A percentile compares a stretch with the other conserved stretches of the same genome.
phyloP scores from a whole-genome alignment of 306 rosid genomes.

The Citrullus amarus region DNA sequence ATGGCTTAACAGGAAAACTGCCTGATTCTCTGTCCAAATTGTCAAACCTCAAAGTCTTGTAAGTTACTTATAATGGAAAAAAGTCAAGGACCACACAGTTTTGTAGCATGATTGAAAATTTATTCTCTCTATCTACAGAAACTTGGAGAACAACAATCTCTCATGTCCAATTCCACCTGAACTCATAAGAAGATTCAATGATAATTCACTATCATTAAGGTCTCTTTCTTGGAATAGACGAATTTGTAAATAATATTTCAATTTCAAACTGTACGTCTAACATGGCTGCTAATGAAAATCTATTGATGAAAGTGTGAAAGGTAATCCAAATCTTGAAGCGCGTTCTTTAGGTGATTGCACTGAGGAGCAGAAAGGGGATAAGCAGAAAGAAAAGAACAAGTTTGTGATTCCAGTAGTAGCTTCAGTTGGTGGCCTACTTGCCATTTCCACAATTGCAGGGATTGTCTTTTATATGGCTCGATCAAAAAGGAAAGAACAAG shows the following conservation, averaged over 20 bases:
- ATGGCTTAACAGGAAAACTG: conserved; percentile 26
- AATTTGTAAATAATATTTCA: background rate
- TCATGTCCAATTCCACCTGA: conserved; percentile 23
- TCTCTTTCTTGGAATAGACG: conserved; percentile 7
- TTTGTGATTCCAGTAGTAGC: conserved; percentile 30
- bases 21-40: conserved; percentile 26
- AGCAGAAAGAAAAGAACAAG: background rate
- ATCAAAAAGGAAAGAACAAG: conserved; percentile 15
- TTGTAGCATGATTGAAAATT: too few species aligned
- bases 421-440: conserved; percentile 34
- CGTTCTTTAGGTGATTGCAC: background rate
- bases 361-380: background rate
- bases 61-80: conserved; percentile 11
- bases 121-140: conserved; percentile 11
- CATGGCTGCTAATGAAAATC: background rate
- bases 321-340: conserved; percentile 16
- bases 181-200: conserved; percentile 17
- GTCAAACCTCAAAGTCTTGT: conserved; percentile 28
- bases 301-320: conserved; percentile 14
- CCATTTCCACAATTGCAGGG: conserved; percentile 13
- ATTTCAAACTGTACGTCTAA: background rate
- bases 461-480: conserved; percentile 10
- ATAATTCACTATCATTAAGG: conserved; percentile 29
- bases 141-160: conserved; percentile 29
- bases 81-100: too few species aligned